Base-by-base conservation (phyloP, 352 stramenopile genomes). In the Pythium phragmitis region DNA sequence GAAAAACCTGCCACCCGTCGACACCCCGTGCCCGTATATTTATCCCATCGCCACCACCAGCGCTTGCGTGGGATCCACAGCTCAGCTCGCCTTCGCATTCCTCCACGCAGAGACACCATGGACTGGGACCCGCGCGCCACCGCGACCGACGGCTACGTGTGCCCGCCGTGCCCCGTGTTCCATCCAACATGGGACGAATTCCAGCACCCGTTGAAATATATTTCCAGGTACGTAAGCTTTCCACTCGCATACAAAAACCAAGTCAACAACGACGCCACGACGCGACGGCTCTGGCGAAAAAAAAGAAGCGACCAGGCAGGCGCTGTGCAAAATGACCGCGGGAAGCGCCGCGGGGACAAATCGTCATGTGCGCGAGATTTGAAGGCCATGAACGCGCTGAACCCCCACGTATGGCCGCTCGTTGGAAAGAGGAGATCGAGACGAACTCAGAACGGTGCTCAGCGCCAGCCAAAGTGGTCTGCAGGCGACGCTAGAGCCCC, bases 151-250 rank as follows among this genome's bases (percentile, higher is more conserved):
- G 84, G 86, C 68, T 95, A 85, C 73, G 87, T 95, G 63, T 95
- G 87, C 49, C 85, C 85, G 45, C 82, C 85, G 6, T 95, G 87
- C 63, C 86, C 89, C 14, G 82, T 92, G 37, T 98, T 96, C 69
- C 77, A 90, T 56, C 92, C 92, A 34, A 94, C 91, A 48, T 42
- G 50, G 16, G 83, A 97, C 59, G 81, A 98, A 65, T 98, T 97
- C 70, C 58, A 80, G 56, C 80, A 98, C 69, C 91, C 92, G 60
- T 67, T 98, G 77, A 84, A 88, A 86, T 98, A 96, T 88, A 98
- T 98, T 84, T 79, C 77, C 65, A 96, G 87, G 89, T 90, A 83
- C 82, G 76, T 65, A 49, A 65, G 45, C 49, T 85, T 91, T 86
- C 54, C 60, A 13, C 19, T 19, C 7, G 41, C n/a, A 73, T 73